Conservation (phyloP, 23 red algal genomes). For the Cyanidioschyzon merolae region DNA sequence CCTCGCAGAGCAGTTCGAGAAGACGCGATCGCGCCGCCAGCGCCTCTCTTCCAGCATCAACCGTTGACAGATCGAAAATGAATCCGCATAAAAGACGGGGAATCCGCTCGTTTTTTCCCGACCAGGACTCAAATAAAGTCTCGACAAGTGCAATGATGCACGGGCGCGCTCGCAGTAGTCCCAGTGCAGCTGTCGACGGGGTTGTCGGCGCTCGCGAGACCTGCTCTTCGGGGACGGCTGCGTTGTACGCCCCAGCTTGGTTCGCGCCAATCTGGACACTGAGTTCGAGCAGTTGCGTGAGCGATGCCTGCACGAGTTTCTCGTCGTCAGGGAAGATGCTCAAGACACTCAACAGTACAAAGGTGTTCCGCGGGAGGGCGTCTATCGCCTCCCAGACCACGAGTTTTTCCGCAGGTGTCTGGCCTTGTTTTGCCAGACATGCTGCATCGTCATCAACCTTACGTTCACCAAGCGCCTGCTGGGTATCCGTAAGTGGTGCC, state of each 20-base stretch:
- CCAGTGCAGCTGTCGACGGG: not conserved
- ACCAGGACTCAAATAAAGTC: not conserved
- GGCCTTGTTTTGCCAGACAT: too few relatives aligned
- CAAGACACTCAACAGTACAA: not conserved
- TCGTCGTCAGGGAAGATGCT: not conserved
- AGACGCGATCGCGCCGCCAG: not conserved
- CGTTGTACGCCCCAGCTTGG: not conserved
- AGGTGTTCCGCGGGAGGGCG: constrained; percentile 2
- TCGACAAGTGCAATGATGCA: not conserved
- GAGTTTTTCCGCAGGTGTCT: not conserved
- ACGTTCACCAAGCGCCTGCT: too few relatives aligned
- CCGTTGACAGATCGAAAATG: not conserved
- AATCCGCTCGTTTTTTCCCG: not conserved
- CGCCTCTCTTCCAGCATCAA: not conserved
- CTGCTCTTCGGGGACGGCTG: not conserved
- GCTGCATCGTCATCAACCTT: too few relatives aligned
- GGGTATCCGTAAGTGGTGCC: too few relatives aligned
- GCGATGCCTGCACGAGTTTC: not conserved
- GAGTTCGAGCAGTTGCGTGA: not conserved
- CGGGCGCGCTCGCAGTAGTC: not conserved
- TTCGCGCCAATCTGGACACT: not conserved
- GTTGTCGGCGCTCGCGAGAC: not conserved
- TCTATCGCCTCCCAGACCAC: not conserved
- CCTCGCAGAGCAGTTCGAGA: not conserved
- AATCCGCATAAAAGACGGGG: not conserved